phyloP scores from a whole-genome alignment of 495 filamentous ascomycete species.

The Podospora australis region DNA sequence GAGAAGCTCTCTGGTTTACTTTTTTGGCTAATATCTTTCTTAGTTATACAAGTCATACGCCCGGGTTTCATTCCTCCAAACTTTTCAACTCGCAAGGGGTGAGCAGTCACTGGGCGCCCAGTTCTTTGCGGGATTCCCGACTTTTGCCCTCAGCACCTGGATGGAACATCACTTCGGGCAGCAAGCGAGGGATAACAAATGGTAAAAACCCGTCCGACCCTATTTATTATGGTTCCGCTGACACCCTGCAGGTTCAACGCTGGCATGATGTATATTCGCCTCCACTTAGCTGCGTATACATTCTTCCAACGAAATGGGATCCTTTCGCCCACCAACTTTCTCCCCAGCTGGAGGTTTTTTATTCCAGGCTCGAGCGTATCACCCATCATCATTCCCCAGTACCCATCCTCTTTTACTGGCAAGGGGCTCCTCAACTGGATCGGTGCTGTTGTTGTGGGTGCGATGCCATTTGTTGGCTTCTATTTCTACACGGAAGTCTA shows the following conservation, averaged over 20 bases:
- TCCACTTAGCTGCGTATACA: conserved; percentile 42
- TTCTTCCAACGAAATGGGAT: conserved; percentile 45
- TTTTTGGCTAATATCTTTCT: neutral
- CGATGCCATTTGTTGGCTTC: conserved; percentile 32
- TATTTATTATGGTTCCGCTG: neutral
- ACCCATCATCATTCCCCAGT: conserved; percentile 35
- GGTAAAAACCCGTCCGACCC: neutral
- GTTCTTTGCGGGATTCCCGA: conserved; percentile 27
- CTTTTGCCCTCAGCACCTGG: conserved; percentile 19
- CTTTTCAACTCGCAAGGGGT: conserved; percentile 23
- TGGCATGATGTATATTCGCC: conserved; percentile 28
- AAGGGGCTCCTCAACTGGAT: conserved; percentile 25
- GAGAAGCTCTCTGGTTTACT: too few species aligned
- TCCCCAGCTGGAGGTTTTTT: conserved; percentile 42
- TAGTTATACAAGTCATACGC: conserved; percentile 45
- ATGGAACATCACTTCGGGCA: conserved; percentile 12
- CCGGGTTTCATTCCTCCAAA: conserved; percentile 30
- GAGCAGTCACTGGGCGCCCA: conserved; percentile 25
- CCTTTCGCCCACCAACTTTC: conserved; percentile 26
- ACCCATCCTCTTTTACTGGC: conserved; percentile 19
- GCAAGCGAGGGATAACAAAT: neutral
- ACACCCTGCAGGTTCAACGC: conserved; percentile 20
- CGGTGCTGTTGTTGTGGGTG: conserved; percentile 20
- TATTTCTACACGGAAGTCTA: conserved; percentile 17
- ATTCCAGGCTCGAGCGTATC: conserved; percentile 44